phyloP scores from a whole-genome alignment of 306 rosid species.

The Trifolium pratense region DNA sequence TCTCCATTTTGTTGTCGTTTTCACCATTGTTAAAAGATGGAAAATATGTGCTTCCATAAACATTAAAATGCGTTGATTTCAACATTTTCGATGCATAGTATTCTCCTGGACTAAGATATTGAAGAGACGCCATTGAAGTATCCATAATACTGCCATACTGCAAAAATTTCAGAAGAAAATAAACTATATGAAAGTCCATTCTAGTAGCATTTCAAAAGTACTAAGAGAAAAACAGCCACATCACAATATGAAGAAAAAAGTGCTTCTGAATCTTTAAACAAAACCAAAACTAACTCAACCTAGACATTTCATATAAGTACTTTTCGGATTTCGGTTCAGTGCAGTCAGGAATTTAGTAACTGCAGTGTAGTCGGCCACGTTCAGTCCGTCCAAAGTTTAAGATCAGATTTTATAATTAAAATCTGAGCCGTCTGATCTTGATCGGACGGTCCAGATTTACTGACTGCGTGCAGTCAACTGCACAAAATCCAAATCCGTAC shows the following conservation, averaged over 20 bases:
- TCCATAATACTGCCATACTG: conserved; percentile 35
- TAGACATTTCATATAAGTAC: background rate
- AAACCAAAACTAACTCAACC: conserved; percentile 32
- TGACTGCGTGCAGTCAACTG: too few relatives aligned
- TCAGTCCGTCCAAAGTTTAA: too few relatives aligned
- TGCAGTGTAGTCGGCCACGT: too few relatives aligned
- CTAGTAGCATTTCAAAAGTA: conserved; percentile 5
- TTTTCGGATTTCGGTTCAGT: too few relatives aligned
- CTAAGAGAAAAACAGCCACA: background rate
- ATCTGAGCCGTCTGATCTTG: too few relatives aligned
- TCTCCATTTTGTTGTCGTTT: background rate
- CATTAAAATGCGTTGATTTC: conserved; percentile 18
- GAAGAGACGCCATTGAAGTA: conserved; percentile 2
- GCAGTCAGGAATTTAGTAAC: too few relatives aligned
- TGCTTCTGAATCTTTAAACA: conserved; percentile 11
- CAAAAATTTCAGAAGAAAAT: conserved; percentile 30
- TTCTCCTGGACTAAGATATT: conserved; percentile 26
- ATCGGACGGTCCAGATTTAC: too few relatives aligned
- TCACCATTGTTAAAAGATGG: conserved; percentile 22
- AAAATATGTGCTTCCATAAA: background rate
- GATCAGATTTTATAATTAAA: too few relatives aligned
- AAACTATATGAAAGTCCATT: conserved; percentile 15
- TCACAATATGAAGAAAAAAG: conserved; percentile 5
- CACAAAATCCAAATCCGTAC: too few relatives aligned
- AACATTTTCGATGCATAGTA: conserved; percentile 9